Base-by-base conservation (phyloP, 2,329 filamentous ascomycete species). In the Alternaria sp. region DNA sequence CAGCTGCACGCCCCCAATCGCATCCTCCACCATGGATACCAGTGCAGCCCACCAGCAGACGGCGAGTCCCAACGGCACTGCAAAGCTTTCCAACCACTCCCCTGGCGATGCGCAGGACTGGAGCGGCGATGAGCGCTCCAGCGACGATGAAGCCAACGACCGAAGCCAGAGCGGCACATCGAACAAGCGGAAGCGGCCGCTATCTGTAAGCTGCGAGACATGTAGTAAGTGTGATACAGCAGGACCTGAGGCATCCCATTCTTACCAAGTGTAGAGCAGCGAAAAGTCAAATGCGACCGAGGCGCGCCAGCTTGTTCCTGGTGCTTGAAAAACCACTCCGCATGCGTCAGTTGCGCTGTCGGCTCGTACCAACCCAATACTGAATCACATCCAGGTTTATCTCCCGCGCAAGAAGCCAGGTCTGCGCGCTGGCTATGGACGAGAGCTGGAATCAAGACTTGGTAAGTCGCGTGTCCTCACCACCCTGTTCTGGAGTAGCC, bases 261-360 rank as follows among this genome's bases (percentile, higher is more conserved):
- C 38, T 55, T 5, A 55, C 27, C n/a, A 20, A 41, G 0, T 34
- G 22, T 18, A 57, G 53, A 94, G 79, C 89, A 91, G 78, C 84
- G 92, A 81, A 94, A 94, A 84, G 91, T 92, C 54, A 80, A 80
- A 80, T 81, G 78, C 78, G 91, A 94, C 78, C 87, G 92, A 36
- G 89, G 88, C 5, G 90, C 92, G 70, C 91, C 91, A 2, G 87
- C 88, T n/a, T 92, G 89, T 44, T 89, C 89, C 22, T 92, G 89
- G 89, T 92, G 89, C 74, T 79, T 86, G 51, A 86, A 89, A 52
- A 90, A 92, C 76, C 85, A 85, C 59, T 86, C 90, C 65, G 69
- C 83, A 43, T 92, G 89, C 74, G 87, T 75, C 62, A 63, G 71
- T 65, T 40, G 44, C 46, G 36, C 45, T 22, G 60, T 53, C 40